Evolutionary conservation across 2,329 filamentous ascomycete genomes (phyloP), one percentile per base, ranked within the genome.

Genomic region (Neofusicoccum laricinum): DNA sequence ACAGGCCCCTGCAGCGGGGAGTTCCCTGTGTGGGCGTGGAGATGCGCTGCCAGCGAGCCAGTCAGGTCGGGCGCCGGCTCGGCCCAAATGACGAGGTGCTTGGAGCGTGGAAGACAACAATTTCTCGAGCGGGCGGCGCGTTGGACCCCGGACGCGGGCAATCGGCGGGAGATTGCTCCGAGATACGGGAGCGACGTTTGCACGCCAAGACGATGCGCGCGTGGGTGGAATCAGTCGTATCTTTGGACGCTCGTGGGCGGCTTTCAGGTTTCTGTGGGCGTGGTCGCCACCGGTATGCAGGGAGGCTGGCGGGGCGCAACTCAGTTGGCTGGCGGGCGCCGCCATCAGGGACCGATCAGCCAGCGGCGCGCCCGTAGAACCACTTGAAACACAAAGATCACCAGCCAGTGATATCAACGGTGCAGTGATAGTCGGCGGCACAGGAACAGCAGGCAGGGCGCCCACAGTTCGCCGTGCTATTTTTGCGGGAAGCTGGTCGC

Each of bases 311-410:
- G 41, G 55, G 25, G 55, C 41, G 30, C 41, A 14, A 43, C 40
- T 21, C 34, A 36, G 55, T 61, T 61, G 58, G 58, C 45, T 38
- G 32, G 57, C 46, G 40, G 55, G 30, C 4, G 25, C 25, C 55
- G 55, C 40, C 41, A 45, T 40, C 58, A 61, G 43, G 58, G 58
- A 61, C 46, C 58, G 58, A 61, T 40, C 43, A 48, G 43, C 58
- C 46, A 61, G 58, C 58, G 58, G 43, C 58, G 58, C 43, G 45
- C 55, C 40, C 45, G 58, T 61, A 61, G 58, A 61, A 61, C 58
- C 58, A 61, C 45, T 40, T 61, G 58, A 61, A 61, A 61, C 55
- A 36, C 40, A 46, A 30, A 34, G 55, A 59, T 59, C 55, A 59
- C 36, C 55, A 40, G 55, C 55, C 45, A 40, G 58, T 61, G 58